Percentiles rank a stretch among this genome's conserved stretches.
Evolutionary conservation across 441 rosid genomes (phyloP).

Genomic region (Populus trichocarpa): DNA sequence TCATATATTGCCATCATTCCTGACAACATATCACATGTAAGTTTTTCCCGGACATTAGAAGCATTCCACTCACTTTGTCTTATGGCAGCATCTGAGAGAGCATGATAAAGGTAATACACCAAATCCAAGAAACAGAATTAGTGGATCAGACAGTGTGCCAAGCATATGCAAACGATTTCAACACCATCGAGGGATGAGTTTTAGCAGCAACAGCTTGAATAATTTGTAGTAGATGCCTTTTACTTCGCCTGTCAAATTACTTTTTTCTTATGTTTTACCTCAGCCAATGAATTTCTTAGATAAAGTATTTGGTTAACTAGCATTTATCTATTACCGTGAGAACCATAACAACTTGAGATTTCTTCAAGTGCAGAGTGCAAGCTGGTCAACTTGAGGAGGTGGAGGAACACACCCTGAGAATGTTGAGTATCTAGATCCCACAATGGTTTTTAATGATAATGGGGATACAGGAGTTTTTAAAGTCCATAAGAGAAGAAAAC

Average conservation of each 20-base stretch:
- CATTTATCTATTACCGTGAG: background rate
- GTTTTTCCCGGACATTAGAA: slow-evolving; percentile 57
- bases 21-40: slow-evolving; percentile 59
- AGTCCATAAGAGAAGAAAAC: background rate
- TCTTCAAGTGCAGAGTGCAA: background rate
- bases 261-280: background rate
- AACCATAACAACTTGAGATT: background rate
- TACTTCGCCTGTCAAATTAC: background rate
- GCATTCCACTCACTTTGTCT: slow-evolving; percentile 69
- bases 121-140: background rate
- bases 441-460: background rate
- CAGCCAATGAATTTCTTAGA: background rate
- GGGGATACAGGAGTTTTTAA: background rate
- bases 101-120: slow-evolving; percentile 8
- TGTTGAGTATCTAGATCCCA: background rate
- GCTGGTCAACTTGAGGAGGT: background rate
- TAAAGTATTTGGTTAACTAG: background rate
- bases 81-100: slow-evolving; percentile 54
- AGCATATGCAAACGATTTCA: background rate
- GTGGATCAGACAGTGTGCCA: background rate
- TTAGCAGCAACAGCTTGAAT: background rate
- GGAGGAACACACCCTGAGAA: background rate
- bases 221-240: background rate
- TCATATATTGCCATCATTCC: slow-evolving; percentile 49
- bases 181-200: background rate